Base-by-base conservation (phyloP, 768 basidiomycete species). In the Floccularia luteovirens region DNA sequence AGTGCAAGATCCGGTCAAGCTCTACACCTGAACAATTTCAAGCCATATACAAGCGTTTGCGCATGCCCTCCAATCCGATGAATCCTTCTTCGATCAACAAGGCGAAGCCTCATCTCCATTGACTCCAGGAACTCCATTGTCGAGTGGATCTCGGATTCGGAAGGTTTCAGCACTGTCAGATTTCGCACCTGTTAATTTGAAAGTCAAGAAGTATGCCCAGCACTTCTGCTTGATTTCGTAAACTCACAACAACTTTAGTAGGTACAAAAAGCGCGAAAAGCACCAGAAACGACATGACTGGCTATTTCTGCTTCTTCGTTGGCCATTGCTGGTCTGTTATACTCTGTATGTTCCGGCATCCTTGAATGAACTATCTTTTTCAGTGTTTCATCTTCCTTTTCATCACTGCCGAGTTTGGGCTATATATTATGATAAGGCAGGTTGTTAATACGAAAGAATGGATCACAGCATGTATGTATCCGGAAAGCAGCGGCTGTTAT, bases 391-490 rank as follows among this genome's bases (percentile, higher is more conserved):
- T 98, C 24, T 88, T 90, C 49, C 39, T 80, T 4, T 76, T 96
- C 59, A 96, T 98, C 41, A 70, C 77, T 27, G 69, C 69, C 11
- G 85, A 97, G 59, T 97, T 98, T 56, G 71, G 86, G 11, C 58
- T 85, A 20, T 99, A 99, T 51, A 75, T 98, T 27, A 47, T 89
- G 24, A 88, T 91, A 34, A 71, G 94, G 12, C 94, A 99, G 57
- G 53, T 94, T 13, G 96, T 99, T 31, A 97, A 97, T 54, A 74
- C 88, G 3, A 90, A 96, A 56, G 94, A 99, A 62, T 97, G 82
- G 77, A 56, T 94, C 31, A 78, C 83, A 19, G 90, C 90, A 34
- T 97, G 92, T 92, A 55, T 37, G 66, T 46, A 4, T 11, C n/a
- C 42, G 30, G 36, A 37, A 22, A 48, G 67, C 56, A 30, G 8